Conservation (phyloP, 1,284 basidiomycete species). For the Termitomyces sp. region DNA sequence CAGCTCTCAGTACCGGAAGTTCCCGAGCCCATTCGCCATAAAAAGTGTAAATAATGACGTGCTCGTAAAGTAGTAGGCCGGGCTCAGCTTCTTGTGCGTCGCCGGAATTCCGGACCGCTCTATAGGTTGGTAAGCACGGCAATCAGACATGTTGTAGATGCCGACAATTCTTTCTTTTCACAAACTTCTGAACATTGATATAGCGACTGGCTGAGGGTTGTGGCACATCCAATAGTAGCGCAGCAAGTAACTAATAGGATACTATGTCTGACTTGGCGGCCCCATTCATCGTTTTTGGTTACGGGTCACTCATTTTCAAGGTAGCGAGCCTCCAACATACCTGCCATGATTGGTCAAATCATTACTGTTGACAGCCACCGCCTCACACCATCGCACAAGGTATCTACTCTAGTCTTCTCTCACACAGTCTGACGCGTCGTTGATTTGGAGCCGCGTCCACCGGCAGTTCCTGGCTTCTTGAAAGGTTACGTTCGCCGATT, state of each 20-base stretch:
- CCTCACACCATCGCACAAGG: constrained; percentile 62
- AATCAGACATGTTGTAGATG: neutral
- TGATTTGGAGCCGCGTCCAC: neutral
- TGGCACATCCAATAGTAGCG: neutral
- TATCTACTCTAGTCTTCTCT: constrained; percentile 18
- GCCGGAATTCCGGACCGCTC: too few relatives aligned
- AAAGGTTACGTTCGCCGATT: constrained; percentile 85
- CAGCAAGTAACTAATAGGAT: neutral
- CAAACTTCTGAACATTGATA: too few relatives aligned
- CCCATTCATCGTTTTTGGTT: constrained; percentile 70
- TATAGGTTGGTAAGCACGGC: neutral
- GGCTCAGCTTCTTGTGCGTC: too few relatives aligned
- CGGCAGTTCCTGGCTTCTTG: constrained; percentile 69
- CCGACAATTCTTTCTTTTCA: neutral
- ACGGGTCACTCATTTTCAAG: constrained; percentile 81
- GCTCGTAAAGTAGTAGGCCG: too few relatives aligned
- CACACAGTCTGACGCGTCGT: neutral
- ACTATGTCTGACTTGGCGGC: neutral
- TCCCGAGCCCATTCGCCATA: too few relatives aligned
- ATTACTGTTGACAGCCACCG: constrained; percentile 48
- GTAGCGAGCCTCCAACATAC: constrained; percentile 27
- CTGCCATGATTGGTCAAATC: neutral
- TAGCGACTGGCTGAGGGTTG: neutral
- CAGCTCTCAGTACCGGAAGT: too few relatives aligned
- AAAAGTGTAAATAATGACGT: too few relatives aligned